phyloP scores from a whole-genome alignment of 1,284 basidiomycete genomes.

The Ganoderma sinense region DNA sequence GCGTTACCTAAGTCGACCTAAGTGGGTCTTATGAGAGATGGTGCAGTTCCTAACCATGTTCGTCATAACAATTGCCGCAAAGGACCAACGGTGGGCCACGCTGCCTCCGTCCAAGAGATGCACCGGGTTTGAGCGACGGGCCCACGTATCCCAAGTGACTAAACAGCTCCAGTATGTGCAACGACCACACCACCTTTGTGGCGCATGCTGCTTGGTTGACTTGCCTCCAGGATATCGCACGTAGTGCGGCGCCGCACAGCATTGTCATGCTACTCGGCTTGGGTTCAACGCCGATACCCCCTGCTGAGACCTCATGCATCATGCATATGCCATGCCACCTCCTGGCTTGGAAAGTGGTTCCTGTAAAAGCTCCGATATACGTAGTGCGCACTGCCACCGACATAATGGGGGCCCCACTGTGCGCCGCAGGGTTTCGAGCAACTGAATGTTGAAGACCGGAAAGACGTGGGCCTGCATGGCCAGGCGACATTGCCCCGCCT shows the following conservation, averaged over 20 bases:
- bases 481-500: neutral
- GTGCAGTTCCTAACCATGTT: conserved; percentile 14
- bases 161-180: conserved; percentile 15
- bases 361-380: conserved; percentile 4
- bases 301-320: conserved; percentile 18
- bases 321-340: conserved; percentile 10
- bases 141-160: conserved; percentile 4
- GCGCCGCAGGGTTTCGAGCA: neutral
- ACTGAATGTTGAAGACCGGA: conserved; percentile 1
- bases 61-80: conserved; percentile 24
- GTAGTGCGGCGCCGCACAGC: conserved; percentile 23
- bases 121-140: neutral
- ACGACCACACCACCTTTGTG: conserved; percentile 12
- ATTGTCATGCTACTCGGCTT: conserved; percentile 15
- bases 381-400: conserved; percentile 6
- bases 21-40: conserved; percentile 5
- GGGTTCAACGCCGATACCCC: conserved; percentile 3
- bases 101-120: conserved; percentile 9
- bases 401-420: neutral
- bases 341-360: conserved; percentile 3
- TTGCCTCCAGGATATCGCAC: conserved; percentile 21
- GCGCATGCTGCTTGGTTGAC: conserved; percentile 8
- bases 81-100: conserved; percentile 6
- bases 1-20: conserved; percentile 21
- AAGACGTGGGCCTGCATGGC: conserved; percentile 2